phyloP scores from a whole-genome alignment of 2,329 filamentous ascomycete species.

The Leptographium lundbergii region DNA sequence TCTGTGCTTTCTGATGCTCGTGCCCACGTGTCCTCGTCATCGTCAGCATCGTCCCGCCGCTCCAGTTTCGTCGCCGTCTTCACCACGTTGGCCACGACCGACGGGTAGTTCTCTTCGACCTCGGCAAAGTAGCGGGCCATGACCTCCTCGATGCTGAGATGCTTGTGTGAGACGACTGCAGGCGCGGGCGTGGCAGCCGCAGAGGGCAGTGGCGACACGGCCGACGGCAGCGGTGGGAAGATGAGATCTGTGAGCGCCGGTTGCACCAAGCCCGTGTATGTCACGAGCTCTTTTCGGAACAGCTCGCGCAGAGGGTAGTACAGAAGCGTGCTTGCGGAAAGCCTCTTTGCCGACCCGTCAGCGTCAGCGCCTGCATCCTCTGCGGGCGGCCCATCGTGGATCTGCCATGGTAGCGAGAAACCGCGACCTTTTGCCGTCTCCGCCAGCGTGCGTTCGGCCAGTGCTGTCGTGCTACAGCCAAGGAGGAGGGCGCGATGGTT shows the following conservation, averaged over 20 bases:
- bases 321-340: slow-evolving; percentile 25
- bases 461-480: slow-evolving; percentile 74
- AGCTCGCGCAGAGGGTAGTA: slow-evolving; percentile 79
- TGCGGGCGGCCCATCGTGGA: slow-evolving; percentile 54
- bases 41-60: slow-evolving; percentile 21
- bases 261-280: slow-evolving; percentile 45
- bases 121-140: slow-evolving; percentile 80
- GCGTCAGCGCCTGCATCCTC: not conserved
- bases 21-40: slow-evolving; percentile 1
- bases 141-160: slow-evolving; percentile 80
- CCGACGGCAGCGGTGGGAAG: slow-evolving; percentile 18
- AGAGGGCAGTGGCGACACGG: slow-evolving; percentile 11
- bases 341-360: not conserved
- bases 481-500: slow-evolving; percentile 62
- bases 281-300: slow-evolving; percentile 64
- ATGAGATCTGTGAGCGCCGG: slow-evolving; percentile 34
- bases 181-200: not conserved
- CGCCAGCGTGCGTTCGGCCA: slow-evolving; percentile 74
- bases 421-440: slow-evolving; percentile 88
- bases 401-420: slow-evolving; percentile 67
- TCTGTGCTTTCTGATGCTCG: not conserved
- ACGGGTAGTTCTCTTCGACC: slow-evolving; percentile 76
- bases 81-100: slow-evolving; percentile 90
- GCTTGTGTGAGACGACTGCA: slow-evolving; percentile 50
- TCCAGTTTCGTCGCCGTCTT: slow-evolving; percentile 76